phyloP scores from a whole-genome alignment of 148 eudicot genomes.

The Rhododendron ferrugineum region DNA sequence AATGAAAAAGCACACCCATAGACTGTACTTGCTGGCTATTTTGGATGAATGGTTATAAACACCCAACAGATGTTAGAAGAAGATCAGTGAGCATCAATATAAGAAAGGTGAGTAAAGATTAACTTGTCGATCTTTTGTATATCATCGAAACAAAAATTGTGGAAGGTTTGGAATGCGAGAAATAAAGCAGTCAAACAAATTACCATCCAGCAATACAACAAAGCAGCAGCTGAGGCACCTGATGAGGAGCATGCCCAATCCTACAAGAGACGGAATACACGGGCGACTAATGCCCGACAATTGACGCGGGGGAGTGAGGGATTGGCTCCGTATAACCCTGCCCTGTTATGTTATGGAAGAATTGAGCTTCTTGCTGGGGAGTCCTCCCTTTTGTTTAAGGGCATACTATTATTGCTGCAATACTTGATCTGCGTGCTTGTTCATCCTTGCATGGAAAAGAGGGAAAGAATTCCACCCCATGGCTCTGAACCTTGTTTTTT shows the following conservation, averaged over 20 bases:
- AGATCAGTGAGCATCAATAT: not conserved
- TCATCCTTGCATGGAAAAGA: too few relatives aligned
- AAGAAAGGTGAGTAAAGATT: not conserved
- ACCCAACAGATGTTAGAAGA: not conserved
- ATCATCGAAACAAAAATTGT: not conserved
- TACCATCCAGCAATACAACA: not conserved
- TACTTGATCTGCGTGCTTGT: too few relatives aligned
- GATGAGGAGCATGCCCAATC: not conserved
- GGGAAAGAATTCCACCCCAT: too few relatives aligned
- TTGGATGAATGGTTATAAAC: too few relatives aligned
- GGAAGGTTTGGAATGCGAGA: not conserved
- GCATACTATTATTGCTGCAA: too few relatives aligned
- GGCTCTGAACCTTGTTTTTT: too few relatives aligned
- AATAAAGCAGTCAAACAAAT: not conserved
- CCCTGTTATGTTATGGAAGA: too few relatives aligned
- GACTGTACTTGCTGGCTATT: not conserved
- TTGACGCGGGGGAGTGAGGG: too few relatives aligned
- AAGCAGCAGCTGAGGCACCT: not conserved
- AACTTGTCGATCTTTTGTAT: not conserved
- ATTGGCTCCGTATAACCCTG: too few relatives aligned
- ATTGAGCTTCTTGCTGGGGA: too few relatives aligned
- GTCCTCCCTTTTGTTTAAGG: too few relatives aligned
- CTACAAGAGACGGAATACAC: not conserved
- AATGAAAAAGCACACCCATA: not conserved
- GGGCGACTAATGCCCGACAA: not conserved